phyloP scores from a whole-genome alignment of 164 flowering plant genomes.

The Aristolochia contorta region DNA sequence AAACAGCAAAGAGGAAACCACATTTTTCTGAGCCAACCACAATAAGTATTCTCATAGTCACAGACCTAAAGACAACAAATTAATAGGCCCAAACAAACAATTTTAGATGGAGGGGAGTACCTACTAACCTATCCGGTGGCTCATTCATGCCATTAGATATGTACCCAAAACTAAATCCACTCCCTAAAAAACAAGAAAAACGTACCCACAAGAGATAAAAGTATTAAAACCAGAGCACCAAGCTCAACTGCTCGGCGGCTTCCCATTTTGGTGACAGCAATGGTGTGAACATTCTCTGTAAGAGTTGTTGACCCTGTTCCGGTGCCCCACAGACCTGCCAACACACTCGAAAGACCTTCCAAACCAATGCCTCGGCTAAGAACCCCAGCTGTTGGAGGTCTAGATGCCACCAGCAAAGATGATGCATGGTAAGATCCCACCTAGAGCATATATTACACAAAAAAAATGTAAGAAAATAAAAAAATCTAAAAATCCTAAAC shows the following conservation, averaged over 20 bases:
- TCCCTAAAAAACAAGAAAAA: not conserved
- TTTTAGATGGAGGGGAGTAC: too few relatives aligned
- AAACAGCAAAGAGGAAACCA: too few relatives aligned
- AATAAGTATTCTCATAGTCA: too few relatives aligned
- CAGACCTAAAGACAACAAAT: too few relatives aligned
- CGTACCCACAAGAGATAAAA: conserved; percentile 84
- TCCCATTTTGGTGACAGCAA: conserved; percentile 99
- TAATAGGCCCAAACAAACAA: too few relatives aligned
- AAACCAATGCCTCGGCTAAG: conserved; percentile 91
- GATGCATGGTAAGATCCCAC: conserved; percentile 99
- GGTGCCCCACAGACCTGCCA: conserved; percentile 99
- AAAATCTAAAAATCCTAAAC: too few relatives aligned
- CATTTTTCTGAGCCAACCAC: too few relatives aligned
- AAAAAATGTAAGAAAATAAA: not conserved
- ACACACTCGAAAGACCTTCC: conserved; percentile 80
- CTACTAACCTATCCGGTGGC: too few relatives aligned
- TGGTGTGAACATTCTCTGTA: conserved; percentile 96
- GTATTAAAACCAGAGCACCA: conserved; percentile 73
- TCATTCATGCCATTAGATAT: too few relatives aligned
- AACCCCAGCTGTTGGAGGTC: conserved; percentile 94
- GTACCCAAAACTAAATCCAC: too few relatives aligned
- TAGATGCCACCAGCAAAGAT: conserved; percentile 87
- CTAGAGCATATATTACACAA: conserved; percentile 17
- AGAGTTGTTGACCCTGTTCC: conserved; percentile 91
- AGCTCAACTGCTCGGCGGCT: conserved; percentile 91